Percentiles rank a stretch among this genome's conserved stretches.
Conservation (phyloP, 2,329 filamentous ascomycete genomes). For the Talaromyces sp. region DNA sequence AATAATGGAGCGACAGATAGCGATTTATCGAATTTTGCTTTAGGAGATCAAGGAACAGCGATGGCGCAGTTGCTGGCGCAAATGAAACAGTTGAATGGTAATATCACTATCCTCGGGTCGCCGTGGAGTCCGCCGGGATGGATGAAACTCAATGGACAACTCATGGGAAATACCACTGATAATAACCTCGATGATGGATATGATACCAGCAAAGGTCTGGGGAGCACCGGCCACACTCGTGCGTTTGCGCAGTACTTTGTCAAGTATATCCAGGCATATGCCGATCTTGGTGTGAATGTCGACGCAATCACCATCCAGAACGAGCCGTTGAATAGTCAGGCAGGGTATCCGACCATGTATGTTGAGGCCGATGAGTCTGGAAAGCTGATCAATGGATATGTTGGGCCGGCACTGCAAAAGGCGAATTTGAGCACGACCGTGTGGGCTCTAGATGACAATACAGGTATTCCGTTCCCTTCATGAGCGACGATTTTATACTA, state of each 20-base stretch:
- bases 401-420: slow-evolving; percentile 28
- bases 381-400: slow-evolving; percentile 30
- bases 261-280: slow-evolving; percentile 38
- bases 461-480: slow-evolving; percentile 20
- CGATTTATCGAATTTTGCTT: slow-evolving; percentile 29
- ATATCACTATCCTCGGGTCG: slow-evolving; percentile 35
- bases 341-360: slow-evolving; percentile 39
- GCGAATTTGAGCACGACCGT: slow-evolving; percentile 26
- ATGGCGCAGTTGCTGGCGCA: slow-evolving; percentile 37
- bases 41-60: slow-evolving; percentile 34
- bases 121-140: slow-evolving; percentile 40
- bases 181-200: slow-evolving; percentile 35
- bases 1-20: slow-evolving; percentile 34
- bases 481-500: neutral
- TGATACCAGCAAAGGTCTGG: slow-evolving; percentile 24
- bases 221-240: slow-evolving; percentile 31
- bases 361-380: slow-evolving; percentile 35
- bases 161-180: slow-evolving; percentile 26
- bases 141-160: slow-evolving; percentile 41
- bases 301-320: slow-evolving; percentile 40
- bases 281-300: slow-evolving; percentile 30
- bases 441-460: slow-evolving; percentile 42
- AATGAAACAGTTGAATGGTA: slow-evolving; percentile 36
- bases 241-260: slow-evolving; percentile 36
- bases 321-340: slow-evolving; percentile 39